Percentiles rank a stretch among this genome's conserved stretches.
phyloP scores from a whole-genome alignment of 2,329 filamentous ascomycete species.

The Colletotrichum sp. region DNA sequence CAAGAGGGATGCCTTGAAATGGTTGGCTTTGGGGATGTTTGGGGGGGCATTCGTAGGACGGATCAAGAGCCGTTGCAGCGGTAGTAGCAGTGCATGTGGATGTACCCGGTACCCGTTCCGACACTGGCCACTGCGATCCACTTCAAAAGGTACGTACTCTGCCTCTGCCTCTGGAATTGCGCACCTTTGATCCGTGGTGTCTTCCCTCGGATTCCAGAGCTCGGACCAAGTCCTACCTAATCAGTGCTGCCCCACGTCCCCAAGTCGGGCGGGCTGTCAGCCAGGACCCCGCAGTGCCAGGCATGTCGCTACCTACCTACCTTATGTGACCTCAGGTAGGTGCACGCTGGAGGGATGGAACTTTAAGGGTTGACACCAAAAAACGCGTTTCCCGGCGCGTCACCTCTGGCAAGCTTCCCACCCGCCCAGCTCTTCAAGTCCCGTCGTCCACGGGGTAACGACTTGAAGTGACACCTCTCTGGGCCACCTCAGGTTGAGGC shows the following conservation, averaged over 20 bases:
- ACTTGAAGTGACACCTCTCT: neutral
- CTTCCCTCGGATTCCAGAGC: neutral
- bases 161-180: neutral
- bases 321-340: neutral
- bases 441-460: neutral
- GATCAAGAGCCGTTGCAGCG: conserved; percentile 8
- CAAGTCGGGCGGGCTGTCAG: neutral
- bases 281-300: conserved; percentile 11
- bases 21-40: neutral
- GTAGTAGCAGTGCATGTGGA: conserved; percentile 9
- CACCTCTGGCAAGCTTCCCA: neutral
- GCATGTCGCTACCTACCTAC: neutral
- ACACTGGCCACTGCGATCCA: neutral
- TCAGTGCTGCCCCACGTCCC: neutral
- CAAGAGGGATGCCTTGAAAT: neutral
- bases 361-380: neutral
- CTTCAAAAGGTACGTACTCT: neutral
- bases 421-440: neutral
- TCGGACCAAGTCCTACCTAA: neutral
- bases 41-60: neutral
- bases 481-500: neutral
- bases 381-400: conserved; percentile 5
- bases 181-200: neutral
- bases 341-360: neutral
- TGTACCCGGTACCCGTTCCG: conserved; percentile 9